These are phyloP conservation scores for Lolium perenne DNA, from an alignment of 176 grass and related monocot genomes.

Conservation along the genomic window DNA sequence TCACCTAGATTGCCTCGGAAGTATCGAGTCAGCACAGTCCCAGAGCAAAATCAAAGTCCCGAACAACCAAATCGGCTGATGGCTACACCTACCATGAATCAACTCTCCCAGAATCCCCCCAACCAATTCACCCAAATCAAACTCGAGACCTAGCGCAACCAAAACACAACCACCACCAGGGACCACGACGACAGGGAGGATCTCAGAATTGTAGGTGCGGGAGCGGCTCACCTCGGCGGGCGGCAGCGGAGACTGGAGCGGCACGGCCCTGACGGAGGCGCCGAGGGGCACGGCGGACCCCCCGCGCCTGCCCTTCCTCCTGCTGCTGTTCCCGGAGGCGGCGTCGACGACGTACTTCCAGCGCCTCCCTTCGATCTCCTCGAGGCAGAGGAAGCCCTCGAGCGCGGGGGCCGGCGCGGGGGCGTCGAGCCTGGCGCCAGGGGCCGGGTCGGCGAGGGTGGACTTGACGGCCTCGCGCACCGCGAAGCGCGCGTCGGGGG, in stretches of 20 bases:
- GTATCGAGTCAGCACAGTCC: not conserved
- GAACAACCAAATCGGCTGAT: not conserved
- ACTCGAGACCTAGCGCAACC: not conserved
- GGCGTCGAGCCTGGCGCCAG: conserved; percentile 17
- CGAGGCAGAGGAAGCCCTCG: conserved; percentile 77
- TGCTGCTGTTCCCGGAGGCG: not conserved
- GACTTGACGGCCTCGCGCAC: conserved; percentile 69
- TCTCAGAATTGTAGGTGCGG: conserved; percentile 7
- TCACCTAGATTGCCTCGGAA: conserved; percentile 20
- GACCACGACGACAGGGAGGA: not conserved
- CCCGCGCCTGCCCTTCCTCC: not conserved
- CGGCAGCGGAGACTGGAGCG: conserved; percentile 74
- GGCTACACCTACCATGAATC: not conserved
- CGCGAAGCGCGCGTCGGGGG: conserved; percentile 56
- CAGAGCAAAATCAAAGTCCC: not conserved
- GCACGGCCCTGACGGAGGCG: conserved; percentile 61
- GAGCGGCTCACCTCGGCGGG: conserved; percentile 69
- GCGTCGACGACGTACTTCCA: conserved; percentile 86
- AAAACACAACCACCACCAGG: not conserved
- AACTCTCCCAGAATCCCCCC: conserved; percentile 8
- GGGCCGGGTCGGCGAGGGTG: conserved; percentile 54
- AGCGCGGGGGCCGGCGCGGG: conserved; percentile 38
- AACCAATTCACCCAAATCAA: conserved; percentile 36
- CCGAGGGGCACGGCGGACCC: conserved; percentile 30
- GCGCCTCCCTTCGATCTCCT: conserved; percentile 91